Conservation (phyloP, 2,329 filamentous ascomycete species). For the Pseudomassariella vexata region DNA sequence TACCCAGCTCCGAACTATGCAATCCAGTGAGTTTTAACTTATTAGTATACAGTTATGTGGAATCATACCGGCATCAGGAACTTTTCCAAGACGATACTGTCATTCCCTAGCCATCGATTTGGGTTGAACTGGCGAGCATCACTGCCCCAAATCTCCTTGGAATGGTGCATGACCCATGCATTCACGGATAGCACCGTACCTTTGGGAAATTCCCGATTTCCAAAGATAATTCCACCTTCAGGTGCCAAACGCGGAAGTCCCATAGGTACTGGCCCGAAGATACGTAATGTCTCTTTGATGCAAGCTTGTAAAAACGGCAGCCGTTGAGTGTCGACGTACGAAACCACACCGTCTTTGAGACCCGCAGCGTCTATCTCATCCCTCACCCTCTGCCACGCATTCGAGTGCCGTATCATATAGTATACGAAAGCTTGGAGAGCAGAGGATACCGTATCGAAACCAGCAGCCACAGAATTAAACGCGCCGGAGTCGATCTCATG, state of each 20-base stretch:
- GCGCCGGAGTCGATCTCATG: constrained; percentile 1
- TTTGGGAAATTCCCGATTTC: constrained; percentile 2
- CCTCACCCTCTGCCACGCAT: constrained; percentile 2
- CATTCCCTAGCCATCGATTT: neutral
- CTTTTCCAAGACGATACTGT: neutral
- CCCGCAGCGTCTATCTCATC: constrained; percentile 1
- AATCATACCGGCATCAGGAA: no score
- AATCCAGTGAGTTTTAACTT: no score
- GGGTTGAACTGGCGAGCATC: constrained; percentile 4
- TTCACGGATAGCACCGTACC: constrained; percentile 5
- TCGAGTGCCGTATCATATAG: constrained; percentile 2
- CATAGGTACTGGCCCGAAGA: constrained; percentile 1
- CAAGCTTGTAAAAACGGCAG: constrained; percentile 3
- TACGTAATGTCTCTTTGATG: constrained; percentile 1
- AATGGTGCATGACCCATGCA: constrained; percentile 5
- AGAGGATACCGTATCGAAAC: constrained; percentile 2
- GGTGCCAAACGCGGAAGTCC: constrained; percentile 4
- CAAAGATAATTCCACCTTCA: constrained; percentile 1
- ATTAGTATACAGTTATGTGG: no score
- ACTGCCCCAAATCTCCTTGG: constrained; percentile 6
- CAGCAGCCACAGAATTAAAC: neutral
- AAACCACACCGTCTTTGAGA: neutral
- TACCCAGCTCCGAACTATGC: constrained; percentile 12
- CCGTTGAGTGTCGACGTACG: neutral
- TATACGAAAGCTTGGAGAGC: constrained; percentile 5